phyloP scores from a whole-genome alignment of 2,329 filamentous ascomycete species.

The Dactylellina leptospora region DNA sequence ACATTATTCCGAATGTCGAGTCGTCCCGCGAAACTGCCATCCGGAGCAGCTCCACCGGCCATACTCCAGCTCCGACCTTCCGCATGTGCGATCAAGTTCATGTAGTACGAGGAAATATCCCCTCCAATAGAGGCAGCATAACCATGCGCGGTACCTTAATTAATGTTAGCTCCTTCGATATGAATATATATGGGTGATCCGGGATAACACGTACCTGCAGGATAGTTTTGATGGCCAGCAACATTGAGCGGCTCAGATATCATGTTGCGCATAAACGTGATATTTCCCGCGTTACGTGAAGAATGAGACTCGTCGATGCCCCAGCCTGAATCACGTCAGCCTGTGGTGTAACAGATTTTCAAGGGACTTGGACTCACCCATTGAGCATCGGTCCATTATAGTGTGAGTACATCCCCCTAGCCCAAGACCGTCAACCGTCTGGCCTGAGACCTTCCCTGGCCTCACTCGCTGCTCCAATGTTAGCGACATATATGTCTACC shows the following conservation, averaged over 20 bases:
- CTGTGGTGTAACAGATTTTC: not conserved
- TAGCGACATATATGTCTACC: too few relatives aligned
- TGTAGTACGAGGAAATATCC: slow-evolving; percentile 60
- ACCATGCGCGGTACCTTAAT: slow-evolving; percentile 57
- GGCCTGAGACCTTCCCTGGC: slow-evolving; percentile 58
- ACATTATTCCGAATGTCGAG: slow-evolving; percentile 60
- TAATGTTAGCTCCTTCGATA: not conserved
- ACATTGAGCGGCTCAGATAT: slow-evolving; percentile 60
- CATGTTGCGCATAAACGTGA: slow-evolving; percentile 60
- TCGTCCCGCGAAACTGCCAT: slow-evolving; percentile 58
- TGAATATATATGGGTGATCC: not conserved
- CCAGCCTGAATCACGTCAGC: slow-evolving; percentile 56
- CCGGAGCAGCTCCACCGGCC: slow-evolving; percentile 58
- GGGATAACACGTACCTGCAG: slow-evolving; percentile 50
- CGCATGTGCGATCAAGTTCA: slow-evolving; percentile 59
- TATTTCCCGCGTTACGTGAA: slow-evolving; percentile 59
- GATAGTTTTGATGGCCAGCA: slow-evolving; percentile 61
- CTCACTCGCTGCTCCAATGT: slow-evolving; percentile 55
- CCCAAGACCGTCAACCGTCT: slow-evolving; percentile 60
- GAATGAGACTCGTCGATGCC: slow-evolving; percentile 60
- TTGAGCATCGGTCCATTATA: slow-evolving; percentile 60
- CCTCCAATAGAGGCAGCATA: slow-evolving; percentile 58
- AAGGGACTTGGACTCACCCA: slow-evolving; percentile 47
- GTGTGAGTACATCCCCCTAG: slow-evolving; percentile 59
- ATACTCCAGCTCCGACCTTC: slow-evolving; percentile 60